Percentiles rank a stretch among this genome's conserved stretches.
Conservation (phyloP, 1,284 basidiomycete species). For the Trichosporon coremiiforme region DNA sequence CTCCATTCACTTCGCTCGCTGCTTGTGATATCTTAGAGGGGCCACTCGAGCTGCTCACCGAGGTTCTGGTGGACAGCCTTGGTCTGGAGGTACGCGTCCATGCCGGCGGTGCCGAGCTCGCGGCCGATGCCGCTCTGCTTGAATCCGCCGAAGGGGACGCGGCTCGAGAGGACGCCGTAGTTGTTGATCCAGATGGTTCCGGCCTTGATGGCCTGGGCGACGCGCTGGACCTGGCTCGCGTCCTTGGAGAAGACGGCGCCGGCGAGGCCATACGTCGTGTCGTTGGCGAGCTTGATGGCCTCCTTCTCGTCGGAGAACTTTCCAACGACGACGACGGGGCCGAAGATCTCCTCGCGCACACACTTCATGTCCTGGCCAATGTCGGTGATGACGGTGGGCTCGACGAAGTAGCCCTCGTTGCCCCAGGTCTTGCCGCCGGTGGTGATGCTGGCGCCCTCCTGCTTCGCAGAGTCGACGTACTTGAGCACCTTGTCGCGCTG, state of each 20-base stretch:
- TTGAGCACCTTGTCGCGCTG: conserved; percentile 88
- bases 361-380: conserved; percentile 47
- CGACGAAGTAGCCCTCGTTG: conserved; percentile 52
- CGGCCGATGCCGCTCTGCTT: conserved; percentile 78
- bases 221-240: conserved; percentile 82
- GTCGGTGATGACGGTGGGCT: conserved; percentile 56
- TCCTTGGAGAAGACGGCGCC: conserved; percentile 87
- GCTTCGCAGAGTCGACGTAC: conserved; percentile 84
- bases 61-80: conserved; percentile 28
- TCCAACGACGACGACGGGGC: conserved; percentile 57
- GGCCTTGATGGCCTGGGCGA: conserved; percentile 77
- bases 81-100: conserved; percentile 67
- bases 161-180: conserved; percentile 76
- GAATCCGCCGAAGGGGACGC: conserved; percentile 91
- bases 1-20: too few relatives aligned
- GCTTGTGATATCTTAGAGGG: conserved; percentile 12
- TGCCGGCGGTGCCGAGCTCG: conserved; percentile 83
- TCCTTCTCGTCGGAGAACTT: conserved; percentile 57
- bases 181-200: conserved; percentile 84
- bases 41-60: conserved; percentile 29
- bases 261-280: conserved; percentile 81
- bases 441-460: conserved; percentile 76
- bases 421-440: conserved; percentile 69
- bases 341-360: conserved; percentile 58
- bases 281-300: conserved; percentile 72